Evolutionary conservation across 2,329 filamentous ascomycete genomes (phyloP).

Genomic region (Aspergillus proliferans): DNA sequence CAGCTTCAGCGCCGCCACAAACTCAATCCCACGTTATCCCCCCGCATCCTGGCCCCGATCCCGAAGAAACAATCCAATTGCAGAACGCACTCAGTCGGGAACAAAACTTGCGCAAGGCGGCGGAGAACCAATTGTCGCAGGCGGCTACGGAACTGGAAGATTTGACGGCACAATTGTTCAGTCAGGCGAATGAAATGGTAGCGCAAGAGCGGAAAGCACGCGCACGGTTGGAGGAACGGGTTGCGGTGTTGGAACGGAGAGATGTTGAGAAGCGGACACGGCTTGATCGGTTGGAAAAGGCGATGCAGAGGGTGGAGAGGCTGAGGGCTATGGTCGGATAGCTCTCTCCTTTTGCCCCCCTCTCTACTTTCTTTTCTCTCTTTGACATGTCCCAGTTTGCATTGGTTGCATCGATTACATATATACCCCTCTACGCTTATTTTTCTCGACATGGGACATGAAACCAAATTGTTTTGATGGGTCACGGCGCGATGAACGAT

Average conservation of each 20-base stretch:
- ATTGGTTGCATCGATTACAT: slow-evolving; percentile 1
- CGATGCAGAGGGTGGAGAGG: slow-evolving; percentile 53
- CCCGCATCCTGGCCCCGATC: slow-evolving; percentile 12
- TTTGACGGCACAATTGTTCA: slow-evolving; percentile 54
- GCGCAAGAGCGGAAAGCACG: slow-evolving; percentile 55
- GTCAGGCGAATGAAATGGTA: slow-evolving; percentile 62
- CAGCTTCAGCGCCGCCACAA: slow-evolving; percentile 6
- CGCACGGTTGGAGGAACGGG: slow-evolving; percentile 45
- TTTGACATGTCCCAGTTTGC: neutral
- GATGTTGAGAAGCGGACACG: slow-evolving; percentile 47
- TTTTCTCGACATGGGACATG: slow-evolving; percentile 11
- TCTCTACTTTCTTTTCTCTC: neutral
- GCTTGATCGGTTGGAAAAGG: slow-evolving; percentile 51
- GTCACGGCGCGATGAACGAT: slow-evolving; percentile 5
- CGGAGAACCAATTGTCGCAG: slow-evolving; percentile 50
- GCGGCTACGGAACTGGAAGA: slow-evolving; percentile 57
- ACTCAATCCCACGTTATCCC: slow-evolving; percentile 14
- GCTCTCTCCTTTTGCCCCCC: slow-evolving; percentile 3
- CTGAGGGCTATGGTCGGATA: slow-evolving; percentile 48
- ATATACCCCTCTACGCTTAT: slow-evolving; percentile 4
- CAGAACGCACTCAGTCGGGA: slow-evolving; percentile 51
- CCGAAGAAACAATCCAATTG: slow-evolving; percentile 37
- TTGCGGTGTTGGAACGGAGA: slow-evolving; percentile 40
- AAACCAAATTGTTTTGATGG: slow-evolving; percentile 5
- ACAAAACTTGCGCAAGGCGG: slow-evolving; percentile 49